Base-by-base conservation (phyloP, 768 basidiomycete genomes). In the Phaeotremella fagi region DNA sequence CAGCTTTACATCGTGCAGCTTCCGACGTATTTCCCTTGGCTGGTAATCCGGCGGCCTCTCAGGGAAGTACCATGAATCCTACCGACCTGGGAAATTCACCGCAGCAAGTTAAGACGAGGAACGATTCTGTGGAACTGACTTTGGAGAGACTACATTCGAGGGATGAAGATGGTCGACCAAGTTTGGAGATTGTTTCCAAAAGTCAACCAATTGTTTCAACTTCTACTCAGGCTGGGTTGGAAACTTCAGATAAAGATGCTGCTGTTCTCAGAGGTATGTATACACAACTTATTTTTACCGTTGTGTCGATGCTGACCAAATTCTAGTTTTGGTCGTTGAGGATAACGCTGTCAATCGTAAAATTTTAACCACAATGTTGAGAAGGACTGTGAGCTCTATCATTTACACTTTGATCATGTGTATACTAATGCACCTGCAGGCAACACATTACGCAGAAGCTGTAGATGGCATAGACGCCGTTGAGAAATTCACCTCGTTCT, bases 321-420 rank as follows among this genome's bases (percentile, higher is more conserved):
- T n/a, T 23, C 36, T 28, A 63, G 70, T 73, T 2, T 58, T 73
- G n/a, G 66, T 73, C 2, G 72, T 71, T 2, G 72, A 73, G 50
- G 72, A 73, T 45, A 71, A 73, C 35, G 48, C 63, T 9, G 55
- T 71, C 27, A 68, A 68, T 48, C 48, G 68, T 20, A 54, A 52
- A 47, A 66, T 71, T 27, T 33, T 68, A 48, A 61, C 56, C 12
- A 62, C 58, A 6, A 67, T 68, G 63, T 48, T 70, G 6, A 54
- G 57, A 29, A 50, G 57, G 14, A 61, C 57, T 25, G 56, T 58
- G 42, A 55, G 67, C 59, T 48, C 16, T 48, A 59, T 31, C 31
- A 53, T 14, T 48, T 48, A 14, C 25, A 48, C 11, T 42, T 59
- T 0, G 49, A 37, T 18, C 47, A 45, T 24, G 41, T 49, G 9